A percentile compares a stretch with the other conserved stretches of the same genome.
Evolutionary conservation across 345 rosid genomes (phyloP).

Genomic region (Hibiscus syriacus): DNA sequence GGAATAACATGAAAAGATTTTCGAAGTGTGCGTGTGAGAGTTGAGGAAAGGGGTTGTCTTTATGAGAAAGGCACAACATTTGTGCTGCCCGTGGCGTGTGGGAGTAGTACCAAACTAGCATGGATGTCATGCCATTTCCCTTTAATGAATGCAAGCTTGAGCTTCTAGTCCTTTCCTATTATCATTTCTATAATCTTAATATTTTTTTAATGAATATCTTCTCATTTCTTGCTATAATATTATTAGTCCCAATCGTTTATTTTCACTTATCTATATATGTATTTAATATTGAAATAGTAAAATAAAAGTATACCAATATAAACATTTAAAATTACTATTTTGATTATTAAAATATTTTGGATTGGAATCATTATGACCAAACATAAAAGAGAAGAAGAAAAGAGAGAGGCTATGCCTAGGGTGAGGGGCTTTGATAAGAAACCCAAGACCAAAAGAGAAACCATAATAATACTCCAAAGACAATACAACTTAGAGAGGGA

Average conservation of each 20-base stretch:
- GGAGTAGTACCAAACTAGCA: conserved; percentile 39
- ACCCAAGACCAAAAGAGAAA: not conserved
- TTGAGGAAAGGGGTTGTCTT: conserved; percentile 14
- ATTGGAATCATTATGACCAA: too few species aligned
- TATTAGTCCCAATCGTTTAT: too few species aligned
- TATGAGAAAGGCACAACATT: conserved; percentile 54
- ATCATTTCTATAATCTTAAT: not conserved
- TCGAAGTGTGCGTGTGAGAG: not conserved
- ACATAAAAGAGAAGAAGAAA: too few species aligned
- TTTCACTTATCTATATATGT: too few species aligned
- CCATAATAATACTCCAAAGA: not conserved
- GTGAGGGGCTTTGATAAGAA: conserved; percentile 6
- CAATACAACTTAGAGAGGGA: not conserved
- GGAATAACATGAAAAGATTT: not conserved
- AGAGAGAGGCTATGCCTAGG: not conserved
- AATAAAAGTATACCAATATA: too few species aligned
- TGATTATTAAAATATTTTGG: too few species aligned
- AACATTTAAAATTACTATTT: too few species aligned
- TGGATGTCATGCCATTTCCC: conserved; percentile 23
- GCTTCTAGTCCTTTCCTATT: not conserved
- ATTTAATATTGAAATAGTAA: too few species aligned
- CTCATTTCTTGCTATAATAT: too few species aligned
- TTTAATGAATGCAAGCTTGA: not conserved
- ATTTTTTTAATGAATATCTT: too few species aligned
- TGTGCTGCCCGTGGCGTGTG: conserved; percentile 88